Conservation (phyloP, 2,329 filamentous ascomycete genomes). For the Nemania sp. region DNA sequence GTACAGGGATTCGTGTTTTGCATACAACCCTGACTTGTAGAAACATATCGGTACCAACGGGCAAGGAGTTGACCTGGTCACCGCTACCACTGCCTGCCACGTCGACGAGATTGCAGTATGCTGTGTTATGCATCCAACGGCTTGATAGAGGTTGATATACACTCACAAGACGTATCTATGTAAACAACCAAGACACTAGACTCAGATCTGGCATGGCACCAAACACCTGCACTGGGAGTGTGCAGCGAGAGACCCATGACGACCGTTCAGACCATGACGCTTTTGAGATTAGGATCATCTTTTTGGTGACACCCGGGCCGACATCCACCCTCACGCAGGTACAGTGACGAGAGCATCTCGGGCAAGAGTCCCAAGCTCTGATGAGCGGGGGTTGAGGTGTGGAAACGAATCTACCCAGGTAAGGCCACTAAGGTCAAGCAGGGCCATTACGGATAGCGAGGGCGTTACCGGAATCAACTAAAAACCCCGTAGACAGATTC, state of each 20-base stretch:
- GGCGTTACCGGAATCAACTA: not conserved
- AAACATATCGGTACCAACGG: constrained; percentile 13
- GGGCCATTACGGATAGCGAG: constrained; percentile 7
- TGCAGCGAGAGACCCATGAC: not conserved
- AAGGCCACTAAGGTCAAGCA: not conserved
- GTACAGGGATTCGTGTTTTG: constrained; percentile 16
- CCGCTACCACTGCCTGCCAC: not conserved
- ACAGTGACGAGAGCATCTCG: constrained; percentile 20
- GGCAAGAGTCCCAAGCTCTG: constrained; percentile 21
- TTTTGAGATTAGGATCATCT: constrained; percentile 32
- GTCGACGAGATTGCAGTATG: not conserved
- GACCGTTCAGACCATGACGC: not conserved
- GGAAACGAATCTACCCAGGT: constrained; percentile 13
- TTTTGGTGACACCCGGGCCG: constrained; percentile 27
- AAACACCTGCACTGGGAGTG: not conserved
- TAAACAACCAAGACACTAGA: not conserved
- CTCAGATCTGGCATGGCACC: not conserved
- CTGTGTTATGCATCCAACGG: not conserved
- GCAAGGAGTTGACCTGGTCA: not conserved
- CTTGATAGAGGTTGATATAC: not conserved
- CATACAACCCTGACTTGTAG: constrained; percentile 5
- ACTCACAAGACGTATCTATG: not conserved
- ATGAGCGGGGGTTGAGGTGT: constrained; percentile 21
- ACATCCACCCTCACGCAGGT: constrained; percentile 23
- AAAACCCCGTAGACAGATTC: not conserved